These are phyloP conservation scores for Penicillium italicum DNA, from an alignment of 2,329 filamentous ascomycete genomes.

Conservation along the genomic window DNA sequence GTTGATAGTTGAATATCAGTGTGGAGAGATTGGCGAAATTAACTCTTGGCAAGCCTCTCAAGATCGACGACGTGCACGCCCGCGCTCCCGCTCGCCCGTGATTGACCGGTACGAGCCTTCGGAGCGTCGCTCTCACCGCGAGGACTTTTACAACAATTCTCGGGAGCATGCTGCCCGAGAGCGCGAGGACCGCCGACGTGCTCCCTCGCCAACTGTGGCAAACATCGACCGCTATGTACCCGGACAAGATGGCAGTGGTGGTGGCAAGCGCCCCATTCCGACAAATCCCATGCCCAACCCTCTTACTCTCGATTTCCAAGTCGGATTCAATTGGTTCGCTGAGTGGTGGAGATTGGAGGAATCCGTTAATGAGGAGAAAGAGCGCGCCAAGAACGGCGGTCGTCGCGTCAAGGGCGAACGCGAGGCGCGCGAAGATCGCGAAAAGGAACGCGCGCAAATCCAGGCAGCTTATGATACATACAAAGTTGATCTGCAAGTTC, in stretches of 20 bases:
- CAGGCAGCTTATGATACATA: slow-evolving; percentile 63
- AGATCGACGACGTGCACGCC: slow-evolving; percentile 46
- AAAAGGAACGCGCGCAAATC: slow-evolving; percentile 60
- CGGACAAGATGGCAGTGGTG: slow-evolving; percentile 53
- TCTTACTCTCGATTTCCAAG: slow-evolving; percentile 61
- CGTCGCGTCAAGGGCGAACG: slow-evolving; percentile 59
- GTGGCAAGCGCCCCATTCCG: slow-evolving; percentile 50
- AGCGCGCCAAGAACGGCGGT: slow-evolving; percentile 58
- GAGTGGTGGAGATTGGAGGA: slow-evolving; percentile 67
- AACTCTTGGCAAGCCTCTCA: slow-evolving; percentile 29
- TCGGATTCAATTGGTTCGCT: slow-evolving; percentile 65
- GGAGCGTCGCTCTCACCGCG: slow-evolving; percentile 48
- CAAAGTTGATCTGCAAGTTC: slow-evolving; percentile 62
- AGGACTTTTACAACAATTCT: slow-evolving; percentile 54
- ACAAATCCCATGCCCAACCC: slow-evolving; percentile 60
- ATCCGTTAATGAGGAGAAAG: slow-evolving; percentile 61
- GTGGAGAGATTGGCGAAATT: background rate
- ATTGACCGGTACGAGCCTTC: slow-evolving; percentile 65
- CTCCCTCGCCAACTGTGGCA: slow-evolving; percentile 55
- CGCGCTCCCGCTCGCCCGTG: slow-evolving; percentile 58
- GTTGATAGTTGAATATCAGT: slow-evolving; percentile 5
- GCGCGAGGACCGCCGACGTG: slow-evolving; percentile 56
- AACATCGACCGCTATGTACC: slow-evolving; percentile 65
- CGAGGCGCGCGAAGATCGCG: slow-evolving; percentile 59
- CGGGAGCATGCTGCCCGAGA: slow-evolving; percentile 47